phyloP scores from a whole-genome alignment of 176 grass and related monocot species.

The Aegilops speltoides region DNA sequence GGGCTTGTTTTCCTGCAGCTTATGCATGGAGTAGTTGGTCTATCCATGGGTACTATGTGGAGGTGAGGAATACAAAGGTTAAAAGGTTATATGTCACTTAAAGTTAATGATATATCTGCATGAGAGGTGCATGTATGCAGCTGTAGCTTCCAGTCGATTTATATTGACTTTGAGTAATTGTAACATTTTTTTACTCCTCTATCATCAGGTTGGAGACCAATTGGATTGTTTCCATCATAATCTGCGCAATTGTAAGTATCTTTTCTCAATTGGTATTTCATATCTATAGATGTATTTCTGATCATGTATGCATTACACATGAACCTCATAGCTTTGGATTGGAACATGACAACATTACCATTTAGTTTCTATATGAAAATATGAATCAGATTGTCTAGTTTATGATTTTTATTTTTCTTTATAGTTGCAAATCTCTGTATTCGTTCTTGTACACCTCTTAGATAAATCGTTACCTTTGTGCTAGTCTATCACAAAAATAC shows the following conservation, averaged over 20 bases:
- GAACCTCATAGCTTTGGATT: not conserved
- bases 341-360: slow-evolving; percentile 4
- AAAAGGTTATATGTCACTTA: slow-evolving; percentile 4
- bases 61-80: slow-evolving; percentile 53
- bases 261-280: slow-evolving; percentile 20
- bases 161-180: not conserved
- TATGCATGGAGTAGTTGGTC: slow-evolving; percentile 93
- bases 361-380: not conserved
- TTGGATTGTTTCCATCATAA: slow-evolving; percentile 79
- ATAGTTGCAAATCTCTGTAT: not conserved
- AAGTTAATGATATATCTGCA: slow-evolving; percentile 21
- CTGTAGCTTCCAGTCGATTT: slow-evolving; percentile 5
- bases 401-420: not conserved
- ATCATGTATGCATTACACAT: not conserved
- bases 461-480: not conserved
- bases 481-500: not conserved
- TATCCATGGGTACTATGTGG: slow-evolving; percentile 88
- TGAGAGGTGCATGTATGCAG: slow-evolving; percentile 2
- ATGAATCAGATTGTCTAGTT: not conserved
- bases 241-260: slow-evolving; percentile 76
- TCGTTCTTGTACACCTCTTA: slow-evolving; percentile 1
- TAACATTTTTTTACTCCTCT: slow-evolving; percentile 24
- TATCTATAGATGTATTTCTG: slow-evolving; percentile 24
- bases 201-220: slow-evolving; percentile 55
- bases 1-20: slow-evolving; percentile 56